Evolutionary conservation across 1,284 basidiomycete genomes (phyloP).

Genomic region (Ustilago cynodontis): DNA sequence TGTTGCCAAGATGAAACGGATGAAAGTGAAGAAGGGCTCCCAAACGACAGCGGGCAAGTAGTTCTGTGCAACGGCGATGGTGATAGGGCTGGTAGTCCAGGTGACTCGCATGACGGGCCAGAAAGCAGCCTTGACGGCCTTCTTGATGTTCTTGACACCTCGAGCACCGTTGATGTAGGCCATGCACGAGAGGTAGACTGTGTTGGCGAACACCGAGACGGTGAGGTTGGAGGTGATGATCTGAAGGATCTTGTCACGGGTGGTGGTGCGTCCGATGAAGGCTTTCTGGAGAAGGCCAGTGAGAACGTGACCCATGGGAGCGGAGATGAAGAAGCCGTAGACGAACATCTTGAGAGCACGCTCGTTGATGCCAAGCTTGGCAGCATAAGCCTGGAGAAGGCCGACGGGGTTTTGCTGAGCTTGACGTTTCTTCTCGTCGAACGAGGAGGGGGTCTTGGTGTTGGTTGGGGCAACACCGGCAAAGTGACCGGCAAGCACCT

Average conservation of each 20-base stretch:
- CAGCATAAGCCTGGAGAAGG: conserved; percentile 36
- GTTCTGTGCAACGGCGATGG: conserved; percentile 79
- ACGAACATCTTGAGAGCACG: conserved; percentile 82
- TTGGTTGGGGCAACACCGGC: conserved; percentile 52
- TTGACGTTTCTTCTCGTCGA: conserved; percentile 45
- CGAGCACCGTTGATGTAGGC: conserved; percentile 86
- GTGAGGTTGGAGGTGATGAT: conserved; percentile 83
- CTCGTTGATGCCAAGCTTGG: conserved; percentile 58
- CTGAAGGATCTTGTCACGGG: conserved; percentile 76
- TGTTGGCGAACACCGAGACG: conserved; percentile 81
- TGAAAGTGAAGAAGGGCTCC: conserved; percentile 63
- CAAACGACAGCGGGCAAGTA: conserved; percentile 75
- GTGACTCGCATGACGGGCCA: conserved; percentile 80
- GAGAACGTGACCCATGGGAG: conserved; percentile 82
- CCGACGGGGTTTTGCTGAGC: conserved; percentile 41
- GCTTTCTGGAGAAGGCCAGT: conserved; percentile 77
- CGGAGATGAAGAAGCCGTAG: conserved; percentile 87
- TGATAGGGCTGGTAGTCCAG: conserved; percentile 81
- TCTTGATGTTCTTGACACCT: conserved; percentile 77
- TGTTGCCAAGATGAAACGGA: conserved; percentile 57
- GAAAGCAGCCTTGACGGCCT: conserved; percentile 81
- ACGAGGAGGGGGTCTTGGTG: conserved; percentile 25
- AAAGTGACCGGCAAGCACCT: conserved; percentile 58
- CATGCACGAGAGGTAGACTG: conserved; percentile 80
- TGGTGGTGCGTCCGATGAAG: conserved; percentile 81